Conservation (phyloP, 306 rosid species). For the Fragaria iinumae region DNA sequence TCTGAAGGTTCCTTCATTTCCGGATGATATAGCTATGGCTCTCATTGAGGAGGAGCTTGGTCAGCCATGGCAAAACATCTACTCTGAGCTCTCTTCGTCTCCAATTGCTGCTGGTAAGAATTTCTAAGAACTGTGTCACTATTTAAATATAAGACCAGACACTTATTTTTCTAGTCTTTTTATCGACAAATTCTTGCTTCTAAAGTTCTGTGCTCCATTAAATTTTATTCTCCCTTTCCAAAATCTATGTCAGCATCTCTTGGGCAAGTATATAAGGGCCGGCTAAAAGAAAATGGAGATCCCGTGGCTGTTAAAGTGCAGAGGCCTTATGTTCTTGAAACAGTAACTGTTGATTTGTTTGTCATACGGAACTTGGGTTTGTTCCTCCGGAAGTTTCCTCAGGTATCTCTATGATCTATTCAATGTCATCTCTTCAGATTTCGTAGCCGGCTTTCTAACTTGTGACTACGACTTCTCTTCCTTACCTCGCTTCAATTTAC, state of each 20-base stretch:
- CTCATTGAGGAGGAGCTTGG: conserved; percentile 95
- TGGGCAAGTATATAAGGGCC: conserved; percentile 97
- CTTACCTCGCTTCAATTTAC: conserved; percentile 19
- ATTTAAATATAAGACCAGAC: conserved; percentile 29
- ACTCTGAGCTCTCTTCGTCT: conserved; percentile 88
- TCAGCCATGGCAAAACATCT: conserved; percentile 87
- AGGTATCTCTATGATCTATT: conserved; percentile 47
- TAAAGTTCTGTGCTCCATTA: conserved; percentile 22
- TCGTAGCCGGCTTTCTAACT: conserved; percentile 1
- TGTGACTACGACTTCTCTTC: conserved; percentile 20
- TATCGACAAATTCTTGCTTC: conserved; percentile 27
- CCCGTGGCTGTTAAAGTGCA: conserved; percentile 98
- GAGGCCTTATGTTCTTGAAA: conserved; percentile 97
- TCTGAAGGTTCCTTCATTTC: conserved; percentile 92
- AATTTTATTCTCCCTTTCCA: conserved; percentile 22
- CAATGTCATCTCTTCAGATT: conserved; percentile 16
- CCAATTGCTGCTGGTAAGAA: conserved; percentile 96
- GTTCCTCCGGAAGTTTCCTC: conserved; percentile 88
- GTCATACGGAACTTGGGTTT: conserved; percentile 86
- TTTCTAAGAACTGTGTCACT: conserved; percentile 24
- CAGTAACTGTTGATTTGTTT: conserved; percentile 83
- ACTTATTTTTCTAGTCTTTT: neutral
- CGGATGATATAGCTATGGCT: conserved; percentile 98
- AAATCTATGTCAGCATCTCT: conserved; percentile 82
- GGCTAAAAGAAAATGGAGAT: conserved; percentile 89